Conservation (phyloP, 345 rosid species). For the Salix arbutifolia region DNA sequence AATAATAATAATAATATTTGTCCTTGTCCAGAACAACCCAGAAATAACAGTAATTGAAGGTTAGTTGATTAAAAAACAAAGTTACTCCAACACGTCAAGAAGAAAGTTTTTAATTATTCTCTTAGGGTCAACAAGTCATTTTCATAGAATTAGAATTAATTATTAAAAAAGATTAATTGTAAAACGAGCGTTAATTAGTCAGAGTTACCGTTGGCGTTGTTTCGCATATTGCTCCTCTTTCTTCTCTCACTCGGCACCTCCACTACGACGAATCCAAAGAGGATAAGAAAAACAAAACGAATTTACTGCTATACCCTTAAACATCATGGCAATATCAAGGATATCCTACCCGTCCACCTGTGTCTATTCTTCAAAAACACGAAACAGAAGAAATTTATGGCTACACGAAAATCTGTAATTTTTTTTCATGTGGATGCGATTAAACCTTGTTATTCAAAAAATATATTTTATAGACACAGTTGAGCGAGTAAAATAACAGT, state of each 20-base stretch:
- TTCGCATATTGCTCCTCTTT: not conserved
- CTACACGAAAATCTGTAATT: no score
- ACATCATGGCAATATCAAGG: not conserved
- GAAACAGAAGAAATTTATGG: no score
- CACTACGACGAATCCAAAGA: not conserved
- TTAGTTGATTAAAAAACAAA: not conserved
- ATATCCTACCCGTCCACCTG: no score
- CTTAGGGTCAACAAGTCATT: constrained; percentile 42
- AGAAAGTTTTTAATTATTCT: not conserved
- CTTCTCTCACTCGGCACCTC: constrained; percentile 1
- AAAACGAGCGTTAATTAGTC: constrained; percentile 12
- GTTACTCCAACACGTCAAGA: not conserved
- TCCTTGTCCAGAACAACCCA: no score
- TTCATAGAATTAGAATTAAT: constrained; percentile 23
- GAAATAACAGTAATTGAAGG: not conserved
- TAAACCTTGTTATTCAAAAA: no score
- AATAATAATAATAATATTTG: no score
- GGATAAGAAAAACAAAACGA: no score
- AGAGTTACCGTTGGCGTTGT: constrained; percentile 30
- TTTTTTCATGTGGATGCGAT: no score
- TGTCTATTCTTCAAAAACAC: no score
- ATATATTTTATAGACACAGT: no score
- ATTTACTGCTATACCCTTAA: constrained; percentile 20
- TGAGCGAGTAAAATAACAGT: no score
- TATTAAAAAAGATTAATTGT: not conserved